Base-by-base conservation (phyloP, 805 yeast species). In the Nakazawaea molendinolei region DNA sequence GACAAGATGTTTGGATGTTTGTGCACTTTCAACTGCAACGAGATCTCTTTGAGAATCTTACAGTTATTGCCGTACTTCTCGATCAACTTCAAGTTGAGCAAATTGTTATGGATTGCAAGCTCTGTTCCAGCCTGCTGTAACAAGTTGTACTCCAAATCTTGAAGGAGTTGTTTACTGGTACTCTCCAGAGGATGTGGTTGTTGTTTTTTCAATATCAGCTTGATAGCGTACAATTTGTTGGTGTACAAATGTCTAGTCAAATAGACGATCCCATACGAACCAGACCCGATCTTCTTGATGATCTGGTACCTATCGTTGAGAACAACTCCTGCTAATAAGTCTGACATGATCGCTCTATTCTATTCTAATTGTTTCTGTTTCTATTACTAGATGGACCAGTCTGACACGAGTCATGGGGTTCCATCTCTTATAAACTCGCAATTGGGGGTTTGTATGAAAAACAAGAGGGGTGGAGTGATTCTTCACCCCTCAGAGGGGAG, bases 231-330 rank as follows among this genome's bases (percentile, higher is more conserved):
- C 15, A 63, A 58, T 32, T 63, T 56, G 13, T 69, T 66, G 0
- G 80, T 68, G 28, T 46, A 50, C 15, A 66, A 44, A 51, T 86
- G 81, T 40, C 68, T 56, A 3, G 85, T 87, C 13, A 74, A 65
- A 61, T 81, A 85, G 6, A 86, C 90, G 22, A 81, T 65, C 4
- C 95, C 95, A 49, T 79, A 86, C 16, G 95, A 87, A 19, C 96
- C 96, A 0, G 90, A 72, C 6, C 95, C 95, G 8, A 81, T 69
- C 45, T 74, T 69, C 41, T 58, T 61, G 40, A 66, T 63, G 47
- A 74, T 57, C 39, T 59, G 61, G 44, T 61, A 63, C 18, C 63
- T 59, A 44, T 56, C 52, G 44, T 58, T 60, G 13, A 60, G 41
- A 5, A 54, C 49, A 3, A 60, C 44, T 23, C 51, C 53, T 1